Base-by-base conservation (phyloP, 1,139 yeast genomes). In the Candida neerlandica region DNA sequence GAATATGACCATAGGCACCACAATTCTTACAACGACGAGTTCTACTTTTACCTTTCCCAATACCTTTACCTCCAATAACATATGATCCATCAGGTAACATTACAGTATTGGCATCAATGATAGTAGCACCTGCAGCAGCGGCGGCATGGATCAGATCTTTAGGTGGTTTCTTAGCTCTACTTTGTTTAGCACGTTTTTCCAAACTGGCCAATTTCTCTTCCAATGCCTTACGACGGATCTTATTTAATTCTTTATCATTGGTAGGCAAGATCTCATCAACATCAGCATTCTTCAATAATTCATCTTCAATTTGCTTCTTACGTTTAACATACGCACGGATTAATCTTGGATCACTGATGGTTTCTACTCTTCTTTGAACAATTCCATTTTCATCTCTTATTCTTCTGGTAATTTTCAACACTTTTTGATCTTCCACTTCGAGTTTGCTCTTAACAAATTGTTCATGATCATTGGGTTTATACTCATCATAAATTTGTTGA, bases 1-100 rank as follows among this genome's bases (percentile, higher is more conserved):
- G 79, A 55, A 92, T 94, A 66, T 94, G 99, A 0, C 98, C 99
- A 59, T 88, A 80, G 3, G 94, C 96, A 26, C 98, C 98, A 77
- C 98, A 94, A 1, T 96, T 87, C 4, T 96, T 91, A 71, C 98
- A 94, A 61, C 90, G 81, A 63, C 98, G 77, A 6, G 89, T 85
- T 1, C 89, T 89, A 49, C 91, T 84, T 63, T 89, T 89, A 7
- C 87, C 88, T 61, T 85, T 86, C 14, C 90, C 89, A 45, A 82
- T 80, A 38, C 87, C 89, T 56, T 81, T 82, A 12, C 86, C 86
- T 34, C 82, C 80, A 45, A 78, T 65, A 2, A 79, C 78, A 53
- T 67, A 70, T n/a, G 77, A 66, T 0, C 80, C 79, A 55, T 73
- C 78, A 1, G 80, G 80, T 48, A 74, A 61, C 60, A 69, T 64